Evolutionary conservation across 1,139 yeast genomes (phyloP).

Genomic region (Candida freyschussii): DNA sequence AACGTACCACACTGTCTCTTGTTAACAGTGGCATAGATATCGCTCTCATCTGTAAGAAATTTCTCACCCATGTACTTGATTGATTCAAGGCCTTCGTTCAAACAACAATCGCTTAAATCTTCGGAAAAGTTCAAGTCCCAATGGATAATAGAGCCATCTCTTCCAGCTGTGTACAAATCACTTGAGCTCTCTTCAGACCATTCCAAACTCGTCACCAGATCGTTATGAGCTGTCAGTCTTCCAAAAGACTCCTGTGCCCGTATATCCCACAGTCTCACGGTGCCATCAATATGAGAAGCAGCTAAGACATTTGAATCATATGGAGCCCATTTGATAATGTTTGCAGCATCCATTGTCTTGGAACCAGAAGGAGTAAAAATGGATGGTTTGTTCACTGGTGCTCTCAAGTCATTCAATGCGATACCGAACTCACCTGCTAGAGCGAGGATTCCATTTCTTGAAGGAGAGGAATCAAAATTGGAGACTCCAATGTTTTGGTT

Average conservation of each 20-base stretch:
- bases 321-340: slow-evolving; percentile 60
- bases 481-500: slow-evolving; percentile 47
- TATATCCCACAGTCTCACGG: slow-evolving; percentile 71
- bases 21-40: slow-evolving; percentile 31
- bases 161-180: slow-evolving; percentile 61
- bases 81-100: slow-evolving; percentile 45
- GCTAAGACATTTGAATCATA: slow-evolving; percentile 57
- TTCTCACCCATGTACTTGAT: slow-evolving; percentile 36
- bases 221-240: slow-evolving; percentile 52
- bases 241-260: slow-evolving; percentile 53
- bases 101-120: slow-evolving; percentile 36
- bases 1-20: slow-evolving; percentile 59
- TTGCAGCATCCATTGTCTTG: slow-evolving; percentile 32
- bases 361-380: slow-evolving; percentile 37
- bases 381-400: slow-evolving; percentile 32
- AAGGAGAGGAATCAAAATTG: slow-evolving; percentile 47
- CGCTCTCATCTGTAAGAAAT: slow-evolving; percentile 20
- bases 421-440: slow-evolving; percentile 69
- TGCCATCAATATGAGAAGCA: slow-evolving; percentile 57
- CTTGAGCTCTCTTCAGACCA: slow-evolving; percentile 49
- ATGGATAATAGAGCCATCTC: slow-evolving; percentile 67
- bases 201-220: slow-evolving; percentile 49
- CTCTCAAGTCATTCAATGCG: slow-evolving; percentile 62
- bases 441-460: slow-evolving; percentile 50
- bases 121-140: slow-evolving; percentile 52